Base-by-base conservation (phyloP, 768 basidiomycete genomes). In the Boletus bicolor region DNA sequence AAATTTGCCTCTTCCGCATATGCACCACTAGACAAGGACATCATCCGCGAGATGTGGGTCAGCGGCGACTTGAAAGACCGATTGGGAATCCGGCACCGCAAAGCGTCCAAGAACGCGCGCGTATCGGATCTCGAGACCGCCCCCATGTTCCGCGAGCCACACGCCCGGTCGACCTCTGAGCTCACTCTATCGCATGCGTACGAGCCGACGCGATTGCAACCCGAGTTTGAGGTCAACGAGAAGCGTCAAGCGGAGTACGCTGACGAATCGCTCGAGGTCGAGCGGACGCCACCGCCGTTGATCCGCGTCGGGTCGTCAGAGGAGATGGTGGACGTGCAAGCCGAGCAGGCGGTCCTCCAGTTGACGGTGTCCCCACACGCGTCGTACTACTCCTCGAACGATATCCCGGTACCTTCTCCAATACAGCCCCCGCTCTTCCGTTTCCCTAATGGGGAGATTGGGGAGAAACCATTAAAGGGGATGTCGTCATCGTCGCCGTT, bases 21-120 rank as follows among this genome's bases (percentile, higher is more conserved):
- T 64, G 73, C 70, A 46, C 94, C 95, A 3, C 75, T 85, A 17
- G 96, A 98, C 77, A 88, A 85, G 68, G 91, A 97, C 63, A 86
- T 98, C 53, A 78, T 98, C 8, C 86, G 96, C 30, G 96, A 98
- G 76, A 88, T 85, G 82, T 93, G 90, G 91, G 89, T 93, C 5
- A 65, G 70, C 55, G 91, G 91, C 4, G 84, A 92, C 65, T 77
- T 93, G 53, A 93, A 93, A 68, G 90, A 92, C 59, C 82, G 78
- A 39, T 76, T 93, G 5, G 91, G 91, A 4, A 80, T 93, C 53
- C 71, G 75, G 36, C 88, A 85, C 62, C 81, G 84, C 38, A 84
- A 82, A 48, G 71, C 71, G 35, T 82, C 76, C 64, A 80, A 79
- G 56, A 75, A 74, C 44, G 68, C 67, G 38, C 66, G 54, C 42